These are phyloP conservation scores for Beta corolliflora DNA, from an alignment of 179 eudicot genomes.

Conservation along the genomic window DNA sequence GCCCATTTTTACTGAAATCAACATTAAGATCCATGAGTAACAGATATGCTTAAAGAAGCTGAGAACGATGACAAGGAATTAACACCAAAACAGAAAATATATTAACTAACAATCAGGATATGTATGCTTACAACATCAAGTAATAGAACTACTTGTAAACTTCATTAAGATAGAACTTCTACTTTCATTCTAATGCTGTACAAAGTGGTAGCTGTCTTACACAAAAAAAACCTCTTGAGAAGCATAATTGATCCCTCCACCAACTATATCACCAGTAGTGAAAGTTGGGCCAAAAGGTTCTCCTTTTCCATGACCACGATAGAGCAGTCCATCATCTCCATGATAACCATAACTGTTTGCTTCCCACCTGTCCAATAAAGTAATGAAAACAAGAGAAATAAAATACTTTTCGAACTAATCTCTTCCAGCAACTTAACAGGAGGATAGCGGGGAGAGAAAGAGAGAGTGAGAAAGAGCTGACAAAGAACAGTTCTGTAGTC, in stretches of 20 bases:
- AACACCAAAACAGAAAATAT: neutral
- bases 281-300: slow-evolving; percentile 80
- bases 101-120: neutral
- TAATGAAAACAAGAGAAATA: neutral
- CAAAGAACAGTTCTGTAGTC: neutral
- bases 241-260: slow-evolving; percentile 90
- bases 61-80: neutral
- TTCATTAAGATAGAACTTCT: slow-evolving; percentile 24
- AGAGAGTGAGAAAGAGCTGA: neutral
- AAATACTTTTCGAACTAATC: neutral
- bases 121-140: slow-evolving; percentile 14
- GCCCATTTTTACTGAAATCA: slow-evolving; percentile 75
- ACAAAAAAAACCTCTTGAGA: slow-evolving; percentile 87
- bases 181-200: slow-evolving; percentile 16
- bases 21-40: slow-evolving; percentile 22
- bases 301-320: slow-evolving; percentile 87
- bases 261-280: slow-evolving; percentile 81
- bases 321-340: slow-evolving; percentile 89
- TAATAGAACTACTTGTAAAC: slow-evolving; percentile 19
- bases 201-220: slow-evolving; percentile 47
- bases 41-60: neutral
- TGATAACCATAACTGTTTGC: slow-evolving; percentile 93
- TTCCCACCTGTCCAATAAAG: slow-evolving; percentile 69
- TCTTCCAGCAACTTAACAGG: neutral
- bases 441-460: neutral